A percentile compares a stretch with the other conserved stretches of the same genome.
Evolutionary conservation across 768 basidiomycete genomes (phyloP).

Genomic region (Lactarius pseudohatsudake): DNA sequence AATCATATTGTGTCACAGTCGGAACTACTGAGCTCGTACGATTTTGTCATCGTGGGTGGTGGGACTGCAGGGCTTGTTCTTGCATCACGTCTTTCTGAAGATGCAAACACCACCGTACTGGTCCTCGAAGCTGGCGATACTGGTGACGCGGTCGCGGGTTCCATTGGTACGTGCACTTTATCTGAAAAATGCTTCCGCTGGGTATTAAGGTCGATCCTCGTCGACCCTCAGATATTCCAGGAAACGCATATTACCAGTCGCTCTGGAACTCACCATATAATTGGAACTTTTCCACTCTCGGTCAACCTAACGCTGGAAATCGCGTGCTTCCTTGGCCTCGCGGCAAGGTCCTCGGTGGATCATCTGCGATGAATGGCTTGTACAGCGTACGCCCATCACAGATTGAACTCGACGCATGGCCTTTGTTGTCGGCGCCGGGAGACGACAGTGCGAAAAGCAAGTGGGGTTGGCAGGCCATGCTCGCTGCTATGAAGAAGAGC

Average conservation of each 20-base stretch:
- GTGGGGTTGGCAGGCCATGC: constrained; percentile 52
- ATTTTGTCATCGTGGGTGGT: constrained; percentile 55
- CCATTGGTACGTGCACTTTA: constrained; percentile 37
- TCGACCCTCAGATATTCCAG: constrained; percentile 45
- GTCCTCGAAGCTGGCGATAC: constrained; percentile 48
- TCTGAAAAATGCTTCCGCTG: neutral
- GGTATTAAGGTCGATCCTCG: neutral
- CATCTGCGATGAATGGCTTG: constrained; percentile 68
- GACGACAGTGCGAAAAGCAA: constrained; percentile 33
- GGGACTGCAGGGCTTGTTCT: constrained; percentile 49
- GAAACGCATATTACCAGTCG: constrained; percentile 51
- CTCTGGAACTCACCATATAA: constrained; percentile 50
- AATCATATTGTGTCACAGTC: constrained; percentile 44
- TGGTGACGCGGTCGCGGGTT: constrained; percentile 40
- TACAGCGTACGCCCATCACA: constrained; percentile 57
- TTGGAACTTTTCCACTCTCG: constrained; percentile 52
- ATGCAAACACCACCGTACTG: constrained; percentile 44
- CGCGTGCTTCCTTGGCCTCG: constrained; percentile 55
- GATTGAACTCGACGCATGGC: constrained; percentile 50
- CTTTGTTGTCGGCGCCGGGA: constrained; percentile 41
- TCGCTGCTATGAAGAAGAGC: constrained; percentile 46
- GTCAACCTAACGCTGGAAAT: constrained; percentile 46
- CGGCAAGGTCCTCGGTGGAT: constrained; percentile 70
- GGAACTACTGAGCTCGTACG: constrained; percentile 45
- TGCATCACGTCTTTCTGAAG: constrained; percentile 48